Evolutionary conservation across 2,329 filamentous ascomycete genomes (phyloP).

Genomic region (Celoporthe dispersa): DNA sequence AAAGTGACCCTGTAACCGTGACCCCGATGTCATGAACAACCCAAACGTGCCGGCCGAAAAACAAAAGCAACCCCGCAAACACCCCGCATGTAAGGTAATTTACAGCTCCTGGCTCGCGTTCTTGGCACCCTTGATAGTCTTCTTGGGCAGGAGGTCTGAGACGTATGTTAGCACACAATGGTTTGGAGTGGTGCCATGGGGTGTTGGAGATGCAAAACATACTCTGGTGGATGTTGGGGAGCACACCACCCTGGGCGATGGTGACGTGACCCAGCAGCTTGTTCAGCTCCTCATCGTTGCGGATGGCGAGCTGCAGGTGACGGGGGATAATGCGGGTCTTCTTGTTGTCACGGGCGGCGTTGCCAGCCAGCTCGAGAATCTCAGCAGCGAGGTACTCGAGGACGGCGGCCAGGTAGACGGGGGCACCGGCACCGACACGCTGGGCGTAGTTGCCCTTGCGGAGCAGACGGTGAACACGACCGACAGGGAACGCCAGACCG

Average conservation of each 20-base stretch:
- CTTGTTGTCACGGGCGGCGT: slow-evolving; percentile 99
- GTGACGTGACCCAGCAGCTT: slow-evolving; percentile 96
- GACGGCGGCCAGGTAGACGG: slow-evolving; percentile 95
- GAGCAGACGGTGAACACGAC: slow-evolving; percentile 98
- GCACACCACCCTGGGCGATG: slow-evolving; percentile 95
- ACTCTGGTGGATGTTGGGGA: slow-evolving; percentile 98
- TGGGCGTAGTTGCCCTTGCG: slow-evolving; percentile 99
- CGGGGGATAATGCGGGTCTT: slow-evolving; percentile 99
- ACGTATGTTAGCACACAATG: slow-evolving; percentile 32
- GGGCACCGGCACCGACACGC: slow-evolving; percentile 97
- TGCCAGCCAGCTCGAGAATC: slow-evolving; percentile 98
- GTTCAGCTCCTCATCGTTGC: slow-evolving; percentile 99
- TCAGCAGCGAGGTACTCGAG: slow-evolving; percentile 98
- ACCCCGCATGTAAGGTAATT: slow-evolving; percentile 41
- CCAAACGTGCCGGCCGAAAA: slow-evolving; percentile 68
- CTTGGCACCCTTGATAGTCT: slow-evolving; percentile 95
- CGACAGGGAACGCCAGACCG: slow-evolving; percentile 97
- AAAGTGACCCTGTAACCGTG: slow-evolving; percentile 70
- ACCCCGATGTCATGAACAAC: slow-evolving; percentile 81
- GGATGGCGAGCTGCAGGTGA: slow-evolving; percentile 98
- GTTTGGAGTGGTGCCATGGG: not conserved
- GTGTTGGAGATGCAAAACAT: slow-evolving; percentile 47
- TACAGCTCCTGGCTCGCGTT: slow-evolving; percentile 93
- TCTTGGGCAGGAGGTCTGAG: slow-evolving; percentile 96
- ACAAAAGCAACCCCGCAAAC: slow-evolving; percentile 55